Base-by-base conservation (phyloP, 1,284 basidiomycete genomes). In the Anthracocystis setariae region DNA sequence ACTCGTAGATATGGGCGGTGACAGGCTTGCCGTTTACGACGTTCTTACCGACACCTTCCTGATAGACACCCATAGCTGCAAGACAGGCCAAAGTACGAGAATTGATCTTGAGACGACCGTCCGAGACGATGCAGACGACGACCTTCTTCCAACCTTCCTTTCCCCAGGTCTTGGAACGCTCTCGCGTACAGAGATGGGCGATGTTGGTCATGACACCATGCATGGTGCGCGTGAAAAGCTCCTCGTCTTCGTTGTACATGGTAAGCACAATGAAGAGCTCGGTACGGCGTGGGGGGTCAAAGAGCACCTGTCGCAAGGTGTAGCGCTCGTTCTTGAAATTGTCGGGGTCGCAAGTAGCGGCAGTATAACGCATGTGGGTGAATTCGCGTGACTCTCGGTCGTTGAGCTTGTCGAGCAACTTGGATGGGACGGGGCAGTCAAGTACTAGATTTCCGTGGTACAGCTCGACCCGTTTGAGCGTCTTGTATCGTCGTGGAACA, bases 131-230 rank as follows among this genome's bases (percentile, higher is more conserved):
- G 35, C 66, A 68, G 24, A 82, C 79, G n/a, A 82, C 80, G 21
- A 81, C 82, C 72, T 96, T 97, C 86, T 96, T 95, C 94, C 94
- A 97, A 0, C 94, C 93, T 0, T 96, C 92, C 81, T 92, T 91
- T 1, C 93, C 93, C 94, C 94, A 97, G 1, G 91, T 96, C 86
- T 92, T 93, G 74, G 90, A 91, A 54, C 91, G 84, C 43, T 90
- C 90, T 20, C 92, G 86, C 73, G 90, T 90, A 82, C 91, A 93
- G 63, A 94, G 83, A 50, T 96, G 84, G 13, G 84, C 78, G 44
- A 82, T 80, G 59, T 82, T 82, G 49, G 65, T 77, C 79, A 82
- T 77, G 47, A 82, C 79, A 38, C 80, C 80, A 51, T 82, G 80
- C 71, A 82, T 64, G 47, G 80, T 81, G 29, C 79, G 69, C 18